Evolutionary conservation across 2,329 filamentous ascomycete species (phyloP), one percentile per base, ranked within the genome.

Genomic region (Esteya vermicola): DNA sequence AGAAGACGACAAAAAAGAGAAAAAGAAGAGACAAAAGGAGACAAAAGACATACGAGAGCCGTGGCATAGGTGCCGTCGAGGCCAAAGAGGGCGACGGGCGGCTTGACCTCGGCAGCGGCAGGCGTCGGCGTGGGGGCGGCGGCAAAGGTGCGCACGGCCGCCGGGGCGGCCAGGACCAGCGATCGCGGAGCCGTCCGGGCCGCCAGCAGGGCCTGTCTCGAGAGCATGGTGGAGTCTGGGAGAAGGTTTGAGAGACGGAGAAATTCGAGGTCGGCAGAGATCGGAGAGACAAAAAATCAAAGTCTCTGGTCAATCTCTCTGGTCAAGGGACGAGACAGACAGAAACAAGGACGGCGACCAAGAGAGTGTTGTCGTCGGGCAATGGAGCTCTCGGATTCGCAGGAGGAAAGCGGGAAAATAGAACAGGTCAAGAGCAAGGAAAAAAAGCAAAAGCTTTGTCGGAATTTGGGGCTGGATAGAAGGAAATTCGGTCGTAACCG

Each of bases 61-160:
- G 81, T 86, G 62, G 91, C 91, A 70, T 98, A 98, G 61, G 89
- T 96, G 65, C 91, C 91, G 66, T 96, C 91, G 59, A 98, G 70
- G 54, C 91, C 91, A 67, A 85, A 98, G 58, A 98, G 76, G 55
- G 88, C 75, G 59, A 95, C 72, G 52, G 91, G 91, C 55, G 89
- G 78, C 72, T 84, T 88, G 62, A 77, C 65, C 46, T 79, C 76
- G n/a, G n/a, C n/a, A n/a, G n/a, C n/a, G n/a, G n/a, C n/a, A n/a
- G n/a, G n/a, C n/a, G n/a, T n/a, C 60, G 83, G 64, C 49, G 70
- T 64, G 49, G 85, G 83, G 61, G 75, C 64, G 47, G 72, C 66
- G 57, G 85, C 85, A 65, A 85, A 95, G 62, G 75, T 76, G 63
- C 88, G 81, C 85, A 65, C 85, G 93, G 63, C 73, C 75, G 63